Conservation (phyloP, 805 yeast species). For the Cyberlindnera veronae region DNA sequence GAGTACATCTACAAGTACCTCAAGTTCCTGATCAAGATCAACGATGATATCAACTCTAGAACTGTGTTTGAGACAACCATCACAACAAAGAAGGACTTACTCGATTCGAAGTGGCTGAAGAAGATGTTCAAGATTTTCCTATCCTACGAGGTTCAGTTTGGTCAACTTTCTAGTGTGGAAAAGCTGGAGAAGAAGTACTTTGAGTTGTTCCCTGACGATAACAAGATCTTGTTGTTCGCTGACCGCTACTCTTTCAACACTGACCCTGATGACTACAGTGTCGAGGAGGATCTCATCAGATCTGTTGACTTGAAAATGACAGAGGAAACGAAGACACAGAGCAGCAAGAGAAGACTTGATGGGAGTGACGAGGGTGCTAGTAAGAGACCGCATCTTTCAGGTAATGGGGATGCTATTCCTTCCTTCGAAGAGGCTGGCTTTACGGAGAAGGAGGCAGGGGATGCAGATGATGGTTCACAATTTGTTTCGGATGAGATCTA, state of each 20-base stretch:
- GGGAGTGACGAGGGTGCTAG: slow-evolving; percentile 1
- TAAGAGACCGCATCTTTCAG: background rate
- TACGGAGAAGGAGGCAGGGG: background rate
- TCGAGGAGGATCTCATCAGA: slow-evolving; percentile 25
- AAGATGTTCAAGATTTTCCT: slow-evolving; percentile 57
- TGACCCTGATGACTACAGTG: slow-evolving; percentile 16
- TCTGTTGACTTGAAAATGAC: slow-evolving; percentile 27
- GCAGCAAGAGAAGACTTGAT: slow-evolving; percentile 6
- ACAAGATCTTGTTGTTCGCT: slow-evolving; percentile 33
- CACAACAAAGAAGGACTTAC: slow-evolving; percentile 31
- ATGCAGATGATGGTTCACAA: slow-evolving; percentile 12
- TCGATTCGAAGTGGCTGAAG: slow-evolving; percentile 35
- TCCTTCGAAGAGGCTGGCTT: background rate
- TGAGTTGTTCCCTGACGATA: slow-evolving; percentile 62
- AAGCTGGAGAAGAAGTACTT: slow-evolving; percentile 64
- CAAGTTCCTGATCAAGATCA: slow-evolving; percentile 62
- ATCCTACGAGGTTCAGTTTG: slow-evolving; percentile 63
- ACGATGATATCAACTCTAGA: slow-evolving; percentile 69
- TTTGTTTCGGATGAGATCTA: slow-evolving; percentile 40
- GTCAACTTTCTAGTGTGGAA: slow-evolving; percentile 64
- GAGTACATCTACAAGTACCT: slow-evolving; percentile 67
- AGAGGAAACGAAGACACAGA: background rate
- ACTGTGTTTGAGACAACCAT: slow-evolving; percentile 78
- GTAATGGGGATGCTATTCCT: background rate
- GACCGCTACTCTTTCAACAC: slow-evolving; percentile 33